Base-by-base conservation (phyloP, 768 basidiomycete genomes). In the Lactarius trivialis region DNA sequence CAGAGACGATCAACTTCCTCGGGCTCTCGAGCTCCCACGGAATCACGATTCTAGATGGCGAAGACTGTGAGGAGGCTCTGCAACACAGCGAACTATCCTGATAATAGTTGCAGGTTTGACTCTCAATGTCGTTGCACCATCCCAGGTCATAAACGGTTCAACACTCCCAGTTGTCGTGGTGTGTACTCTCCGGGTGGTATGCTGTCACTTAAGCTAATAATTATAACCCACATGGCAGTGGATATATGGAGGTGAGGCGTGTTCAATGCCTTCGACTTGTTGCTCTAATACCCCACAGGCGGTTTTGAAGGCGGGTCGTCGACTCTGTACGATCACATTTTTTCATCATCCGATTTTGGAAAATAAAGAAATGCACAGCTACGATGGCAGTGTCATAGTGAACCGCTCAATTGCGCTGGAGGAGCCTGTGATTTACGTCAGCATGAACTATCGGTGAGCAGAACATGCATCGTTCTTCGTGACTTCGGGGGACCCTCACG, bases 381-480 rank as follows among this genome's bases (percentile, higher is more conserved):
- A 34, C 7, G 45, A 55, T 54, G 64, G 60, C 9, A n/a, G 49
- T 2, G 33, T 57, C 7, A 60, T 71, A 15, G 70, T 71, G 21
- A 26, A 56, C 3, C 52, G 70, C 15, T 71, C 70, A 3, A 67
- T 70, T 15, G 58, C 60, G 0, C 55, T 71, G 1, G 52, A 60
- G 7, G 43, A 68, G 24, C 70, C 70, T 0, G 55, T 71, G n/a
- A 59, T 71, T 21, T 71, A 64, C 30, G 68, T 72, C n/a, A 68
- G 64, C 26, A 59, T 70, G 48, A 72, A 71, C 52, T 72, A 72
- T 50, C 66, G 71, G 58, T 60, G 45, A 14, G 65, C 48, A n/a
- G 8, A 52, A 36, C 21, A 4, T 17, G 14, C 1, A 26, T 17
- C 56, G 9, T 32, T 45, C 28, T 14, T 21, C 30, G 32, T 12